Percentiles rank a stretch among this genome's conserved stretches.
Conservation (phyloP, 495 filamentous ascomycete species). For the Aspergillus egyptiacus region DNA sequence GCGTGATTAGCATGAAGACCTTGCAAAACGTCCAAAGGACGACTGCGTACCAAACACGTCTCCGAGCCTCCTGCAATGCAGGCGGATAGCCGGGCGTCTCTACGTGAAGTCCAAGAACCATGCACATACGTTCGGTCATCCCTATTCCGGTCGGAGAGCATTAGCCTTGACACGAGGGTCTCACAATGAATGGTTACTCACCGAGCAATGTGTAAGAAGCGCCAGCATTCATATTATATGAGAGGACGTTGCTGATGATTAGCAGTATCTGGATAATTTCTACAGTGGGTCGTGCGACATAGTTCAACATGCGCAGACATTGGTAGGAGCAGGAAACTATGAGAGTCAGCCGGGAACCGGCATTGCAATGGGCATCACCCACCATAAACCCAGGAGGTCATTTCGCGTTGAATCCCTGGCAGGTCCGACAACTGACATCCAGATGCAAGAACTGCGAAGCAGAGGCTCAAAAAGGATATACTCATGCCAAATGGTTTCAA, state of each 20-base stretch:
- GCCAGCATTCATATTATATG: constrained; percentile 60
- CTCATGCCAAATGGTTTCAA: constrained; percentile 42
- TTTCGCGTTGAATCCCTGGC: constrained; percentile 49
- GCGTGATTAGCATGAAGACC: too few relatives aligned
- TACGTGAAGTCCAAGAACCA: constrained; percentile 54
- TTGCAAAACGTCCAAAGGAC: too few relatives aligned
- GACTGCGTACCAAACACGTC: constrained; percentile 36
- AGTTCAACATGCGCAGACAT: constrained; percentile 56
- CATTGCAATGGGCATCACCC: constrained; percentile 11
- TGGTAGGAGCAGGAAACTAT: constrained; percentile 59
- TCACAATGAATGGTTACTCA: constrained; percentile 17
- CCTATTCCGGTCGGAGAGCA: constrained; percentile 27
- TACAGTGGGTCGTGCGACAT: constrained; percentile 50
- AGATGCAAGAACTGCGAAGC: constrained; percentile 76
- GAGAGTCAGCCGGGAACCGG: constrained; percentile 4
- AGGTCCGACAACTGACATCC: constrained; percentile 72
- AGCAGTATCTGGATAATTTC: constrained; percentile 54
- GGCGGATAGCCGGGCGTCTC: constrained; percentile 41
- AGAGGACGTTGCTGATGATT: constrained; percentile 55
- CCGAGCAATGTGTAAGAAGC: constrained; percentile 56
- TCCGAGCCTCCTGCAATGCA: constrained; percentile 29
- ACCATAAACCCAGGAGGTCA: constrained; percentile 59
- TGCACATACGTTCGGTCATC: constrained; percentile 54
- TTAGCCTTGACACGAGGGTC: neutral
- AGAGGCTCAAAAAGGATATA: constrained; percentile 35